Conservation (phyloP, 495 filamentous ascomycete species). For the Penicillium nucicola region DNA sequence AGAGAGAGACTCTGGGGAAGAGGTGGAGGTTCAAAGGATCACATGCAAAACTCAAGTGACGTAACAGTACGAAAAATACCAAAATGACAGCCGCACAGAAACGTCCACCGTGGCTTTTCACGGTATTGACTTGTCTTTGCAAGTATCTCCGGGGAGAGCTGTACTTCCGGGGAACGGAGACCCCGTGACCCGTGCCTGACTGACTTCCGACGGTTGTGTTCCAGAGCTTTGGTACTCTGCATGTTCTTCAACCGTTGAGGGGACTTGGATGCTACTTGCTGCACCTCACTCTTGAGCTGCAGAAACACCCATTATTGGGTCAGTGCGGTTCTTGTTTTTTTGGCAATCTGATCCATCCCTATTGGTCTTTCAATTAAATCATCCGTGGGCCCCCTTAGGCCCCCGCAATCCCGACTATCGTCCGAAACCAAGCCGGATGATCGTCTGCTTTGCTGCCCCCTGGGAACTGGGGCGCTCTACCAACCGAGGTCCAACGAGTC, state of each 20-base stretch:
- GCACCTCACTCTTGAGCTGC: not conserved
- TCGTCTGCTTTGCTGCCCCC: conserved; percentile 7
- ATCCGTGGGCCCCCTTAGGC: conserved; percentile 6
- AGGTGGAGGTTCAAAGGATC: conserved; percentile 24
- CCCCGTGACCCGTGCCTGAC: not conserved
- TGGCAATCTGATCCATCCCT: conserved; percentile 3
- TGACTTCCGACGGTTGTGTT: no score
- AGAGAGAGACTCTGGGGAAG: conserved; percentile 5
- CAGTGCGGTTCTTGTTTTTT: conserved; percentile 4
- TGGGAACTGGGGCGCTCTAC: conserved; percentile 8
- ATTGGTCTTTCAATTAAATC: conserved; percentile 9
- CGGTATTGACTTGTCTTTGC: not conserved
- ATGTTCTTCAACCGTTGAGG: no score
- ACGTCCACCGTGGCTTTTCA: not conserved
- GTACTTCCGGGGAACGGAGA: conserved; percentile 7
- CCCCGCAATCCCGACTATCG: conserved; percentile 8
- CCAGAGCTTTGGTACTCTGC: no score
- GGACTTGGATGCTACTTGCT: not conserved
- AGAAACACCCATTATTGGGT: not conserved
- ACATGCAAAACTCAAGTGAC: conserved; percentile 42
- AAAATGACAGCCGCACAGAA: conserved; percentile 4
- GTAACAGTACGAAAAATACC: conserved; percentile 30
- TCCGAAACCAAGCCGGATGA: conserved; percentile 12
- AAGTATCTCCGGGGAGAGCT: conserved; percentile 4
- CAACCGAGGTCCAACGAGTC: conserved; percentile 21